Evolutionary conservation across 176 grass and related monocot species (phyloP), one percentile per base, ranked within the genome.

Genomic region (Paspalum vaginatum): DNA sequence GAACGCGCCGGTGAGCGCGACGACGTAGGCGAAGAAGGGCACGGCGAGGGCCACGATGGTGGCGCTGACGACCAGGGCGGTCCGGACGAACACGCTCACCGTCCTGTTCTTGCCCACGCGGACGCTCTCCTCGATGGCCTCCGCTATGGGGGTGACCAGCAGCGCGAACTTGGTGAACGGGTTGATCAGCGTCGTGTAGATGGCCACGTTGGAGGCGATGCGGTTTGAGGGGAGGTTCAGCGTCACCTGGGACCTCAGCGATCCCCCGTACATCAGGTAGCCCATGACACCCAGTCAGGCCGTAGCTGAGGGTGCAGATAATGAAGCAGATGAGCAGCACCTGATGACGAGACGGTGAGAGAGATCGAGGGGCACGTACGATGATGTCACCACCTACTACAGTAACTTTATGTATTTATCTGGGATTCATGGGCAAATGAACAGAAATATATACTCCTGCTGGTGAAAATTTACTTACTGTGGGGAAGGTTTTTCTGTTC

Each of bases 101-200:
- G 53, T 52, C 58, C 46, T 91, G 11, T 80, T 68, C 67, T 91
- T 91, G 18, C 69, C 84, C 39, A 81, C 48, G 20, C 76, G 83
- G 25, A 92, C 79, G n/a, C 59, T 63, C 27, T 90, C 89, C 49
- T 97, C 94, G 21, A 94, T 85, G 11, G 91, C 91, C 59, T 92
- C 87, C 10, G 94, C 87, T 66, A 89, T 76, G 1, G 87, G 82
- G 8, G 82, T 81, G 47, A 89, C 18, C 47, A 89, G 56, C 39
- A 89, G 47, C 8, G 82, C 82, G 3, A 80, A 97, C 83, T 94
- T 97, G 65, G 85, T 86, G 74, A 94, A 85, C 2, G 94, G 94
- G 47, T 94, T 97, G 85, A 97, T 87, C 13, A 97, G 64, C 22
- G 94, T 94, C 2, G 89, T 92, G 89, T 94, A 97, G 64, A 92